Percentiles rank a stretch among this genome's conserved stretches.
Evolutionary conservation across 805 yeast genomes (phyloP).

Genomic region (Kodamaea neixiangensis): DNA sequence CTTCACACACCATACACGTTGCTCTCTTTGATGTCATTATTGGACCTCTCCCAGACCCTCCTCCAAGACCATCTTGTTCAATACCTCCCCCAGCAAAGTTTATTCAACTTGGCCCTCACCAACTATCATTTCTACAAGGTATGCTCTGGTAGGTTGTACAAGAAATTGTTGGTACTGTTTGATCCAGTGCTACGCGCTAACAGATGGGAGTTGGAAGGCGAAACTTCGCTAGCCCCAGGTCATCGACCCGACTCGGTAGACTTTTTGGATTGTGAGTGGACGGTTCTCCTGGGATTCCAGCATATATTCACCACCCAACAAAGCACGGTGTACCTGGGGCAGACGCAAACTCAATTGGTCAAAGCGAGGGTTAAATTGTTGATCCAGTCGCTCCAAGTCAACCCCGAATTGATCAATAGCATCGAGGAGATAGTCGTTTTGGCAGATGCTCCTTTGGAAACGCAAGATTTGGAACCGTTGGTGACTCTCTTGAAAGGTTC

Average conservation of each 20-base stretch:
- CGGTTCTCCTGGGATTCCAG: slow-evolving; percentile 10
- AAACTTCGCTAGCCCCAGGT: background rate
- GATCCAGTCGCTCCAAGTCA: slow-evolving; percentile 34
- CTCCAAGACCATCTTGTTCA: slow-evolving; percentile 9
- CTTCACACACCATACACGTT: too few species aligned
- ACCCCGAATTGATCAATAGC: slow-evolving; percentile 31
- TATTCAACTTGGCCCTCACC: slow-evolving; percentile 34
- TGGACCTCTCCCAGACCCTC: background rate
- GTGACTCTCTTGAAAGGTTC: slow-evolving; percentile 2
- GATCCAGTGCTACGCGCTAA: slow-evolving; percentile 16
- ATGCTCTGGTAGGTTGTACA: slow-evolving; percentile 30
- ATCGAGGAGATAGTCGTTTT: slow-evolving; percentile 30
- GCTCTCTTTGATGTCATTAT: slow-evolving; percentile 1
- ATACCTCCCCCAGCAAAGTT: slow-evolving; percentile 33
- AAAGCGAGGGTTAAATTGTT: slow-evolving; percentile 44
- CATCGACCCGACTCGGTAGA: slow-evolving; percentile 6
- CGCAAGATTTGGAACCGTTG: slow-evolving; percentile 11
- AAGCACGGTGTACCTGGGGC: slow-evolving; percentile 14
- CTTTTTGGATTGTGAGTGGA: slow-evolving; percentile 7
- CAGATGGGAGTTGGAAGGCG: slow-evolving; percentile 18
- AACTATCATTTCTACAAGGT: slow-evolving; percentile 38
- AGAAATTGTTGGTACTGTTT: slow-evolving; percentile 22
- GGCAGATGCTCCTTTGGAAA: slow-evolving; percentile 24
- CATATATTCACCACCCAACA: slow-evolving; percentile 5
- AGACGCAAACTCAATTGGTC: slow-evolving; percentile 27